These are phyloP conservation scores for Cubamyces lactineus DNA, from an alignment of 768 basidiomycete species.

Conservation along the genomic window DNA sequence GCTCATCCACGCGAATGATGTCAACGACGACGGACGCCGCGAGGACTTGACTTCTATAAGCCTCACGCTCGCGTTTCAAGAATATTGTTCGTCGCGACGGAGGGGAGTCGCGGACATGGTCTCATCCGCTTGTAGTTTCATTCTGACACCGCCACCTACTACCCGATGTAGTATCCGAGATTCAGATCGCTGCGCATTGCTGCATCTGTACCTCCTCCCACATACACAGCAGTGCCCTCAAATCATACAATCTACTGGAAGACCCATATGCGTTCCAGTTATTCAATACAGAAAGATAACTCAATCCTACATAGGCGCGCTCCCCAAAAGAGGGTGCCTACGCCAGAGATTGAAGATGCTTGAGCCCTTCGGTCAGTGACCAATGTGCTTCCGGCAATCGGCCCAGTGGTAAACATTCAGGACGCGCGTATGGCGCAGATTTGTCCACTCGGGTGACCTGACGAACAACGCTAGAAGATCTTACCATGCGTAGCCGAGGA, in stretches of 20 bases:
- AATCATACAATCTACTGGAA: too few species aligned
- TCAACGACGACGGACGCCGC: not conserved
- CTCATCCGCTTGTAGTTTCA: slow-evolving; percentile 12
- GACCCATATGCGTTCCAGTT: too few species aligned
- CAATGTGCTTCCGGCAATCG: slow-evolving; percentile 2
- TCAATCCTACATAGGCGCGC: too few species aligned
- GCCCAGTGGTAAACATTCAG: slow-evolving; percentile 4
- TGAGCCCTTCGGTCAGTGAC: too few species aligned
- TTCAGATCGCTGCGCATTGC: not conserved
- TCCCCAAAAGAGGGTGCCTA: too few species aligned
- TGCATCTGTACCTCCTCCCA: not conserved
- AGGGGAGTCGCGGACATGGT: slow-evolving; percentile 10
- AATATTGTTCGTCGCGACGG: slow-evolving; percentile 16
- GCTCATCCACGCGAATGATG: not conserved
- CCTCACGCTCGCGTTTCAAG: slow-evolving; percentile 8
- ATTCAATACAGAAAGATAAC: too few species aligned
- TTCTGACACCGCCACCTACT: slow-evolving; percentile 10
- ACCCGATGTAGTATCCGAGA: slow-evolving; percentile 12
- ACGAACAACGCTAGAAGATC: slow-evolving; percentile 12
- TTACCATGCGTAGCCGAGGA: slow-evolving; percentile 7
- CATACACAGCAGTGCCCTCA: not conserved
- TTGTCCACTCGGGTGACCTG: slow-evolving; percentile 1
- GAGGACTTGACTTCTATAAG: not conserved
- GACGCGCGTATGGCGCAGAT: not conserved
- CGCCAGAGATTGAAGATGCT: too few species aligned